Evolutionary conservation across 2,329 filamentous ascomycete genomes (phyloP).

Genomic region (Fusarium chuoi): DNA sequence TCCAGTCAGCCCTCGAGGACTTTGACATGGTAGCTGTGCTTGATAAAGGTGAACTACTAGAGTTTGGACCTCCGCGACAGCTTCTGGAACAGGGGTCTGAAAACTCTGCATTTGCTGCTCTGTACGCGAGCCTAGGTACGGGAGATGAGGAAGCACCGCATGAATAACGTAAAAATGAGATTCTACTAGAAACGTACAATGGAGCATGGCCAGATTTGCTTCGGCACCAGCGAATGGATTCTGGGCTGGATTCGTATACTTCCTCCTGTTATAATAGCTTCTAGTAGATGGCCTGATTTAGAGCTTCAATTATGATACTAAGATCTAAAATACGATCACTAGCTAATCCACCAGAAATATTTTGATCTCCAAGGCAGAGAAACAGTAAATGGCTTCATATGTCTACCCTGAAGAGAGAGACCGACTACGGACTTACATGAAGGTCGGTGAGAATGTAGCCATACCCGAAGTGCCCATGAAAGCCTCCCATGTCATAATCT

Average conservation of each 20-base stretch:
- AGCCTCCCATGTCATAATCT: neutral
- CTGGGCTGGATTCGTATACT: neutral
- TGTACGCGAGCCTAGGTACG: constrained; percentile 8
- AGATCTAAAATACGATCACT: neutral
- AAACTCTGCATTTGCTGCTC: constrained; percentile 21
- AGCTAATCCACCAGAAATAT: neutral
- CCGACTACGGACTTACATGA: neutral
- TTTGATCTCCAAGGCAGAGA: neutral
- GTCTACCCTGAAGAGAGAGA: neutral
- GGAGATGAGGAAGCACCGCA: neutral
- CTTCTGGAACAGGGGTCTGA: constrained; percentile 14
- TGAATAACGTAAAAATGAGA: neutral
- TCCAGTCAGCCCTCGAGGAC: constrained; percentile 33
- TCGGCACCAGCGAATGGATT: neutral
- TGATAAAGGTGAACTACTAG: constrained; percentile 34
- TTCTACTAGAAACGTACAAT: neutral
- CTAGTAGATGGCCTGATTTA: neutral
- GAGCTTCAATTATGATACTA: neutral
- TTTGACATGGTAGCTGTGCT: constrained; percentile 37
- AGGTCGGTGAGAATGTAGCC: neutral
- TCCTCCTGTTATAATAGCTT: neutral
- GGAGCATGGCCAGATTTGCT: neutral
- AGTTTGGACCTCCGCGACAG: constrained; percentile 34
- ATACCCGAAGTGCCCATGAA: neutral
- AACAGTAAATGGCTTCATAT: neutral